Evolutionary conservation across 2,329 filamentous ascomycete genomes (phyloP), one percentile per base, ranked within the genome.

Genomic region (Diaporthe citrichinensis): DNA sequence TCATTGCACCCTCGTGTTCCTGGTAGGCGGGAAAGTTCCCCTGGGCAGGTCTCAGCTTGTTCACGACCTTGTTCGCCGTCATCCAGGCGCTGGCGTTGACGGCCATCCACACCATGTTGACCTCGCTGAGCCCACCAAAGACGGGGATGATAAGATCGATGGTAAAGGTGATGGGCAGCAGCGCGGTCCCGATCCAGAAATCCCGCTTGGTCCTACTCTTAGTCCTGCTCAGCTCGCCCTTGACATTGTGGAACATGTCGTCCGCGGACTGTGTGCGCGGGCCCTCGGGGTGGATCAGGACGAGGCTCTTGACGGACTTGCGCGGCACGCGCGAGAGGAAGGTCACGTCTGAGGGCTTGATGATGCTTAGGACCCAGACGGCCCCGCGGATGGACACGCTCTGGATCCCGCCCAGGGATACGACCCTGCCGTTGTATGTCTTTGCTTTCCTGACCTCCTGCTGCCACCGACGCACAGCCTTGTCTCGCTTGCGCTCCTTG

Each of bases 401-500:
- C 9, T 74, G 65, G 41, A 61, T n/a, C 6, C 72, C 72, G 49
- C 49, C 44, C 23, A 59, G 51, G 8, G 72, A 74, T 6, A 69
- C 72, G 6, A 74, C 72, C 2, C 36, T 20, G 20, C 72, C 61
- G 41, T 57, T 69, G 31, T 39, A 59, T 23, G 61, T 74, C 51
- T 74, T 74, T 3, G 72, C 72, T 23, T 69, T 74, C 39, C 62
- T 41, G 10, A 74, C 72, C 31, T 74, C 72, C 10, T 67, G 31
- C 53, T 74, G 72, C 72, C 72, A 74, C 25, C 55, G 15, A 4
- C 72, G 72, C 20, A 74, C 72, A 31, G 28, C 51, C 23, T 61
- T 74, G 41, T 74, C 72, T 1, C 72, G 72, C 39, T 74, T 74
- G 61, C 62, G 72, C 62, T 74, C 72, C 53, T 74, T 74, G 36